Percentiles rank a stretch among this genome's conserved stretches.
These are phyloP conservation scores for Xanthoconium separans DNA, from an alignment of 1,284 basidiomycete species.

Conservation along the genomic window DNA sequence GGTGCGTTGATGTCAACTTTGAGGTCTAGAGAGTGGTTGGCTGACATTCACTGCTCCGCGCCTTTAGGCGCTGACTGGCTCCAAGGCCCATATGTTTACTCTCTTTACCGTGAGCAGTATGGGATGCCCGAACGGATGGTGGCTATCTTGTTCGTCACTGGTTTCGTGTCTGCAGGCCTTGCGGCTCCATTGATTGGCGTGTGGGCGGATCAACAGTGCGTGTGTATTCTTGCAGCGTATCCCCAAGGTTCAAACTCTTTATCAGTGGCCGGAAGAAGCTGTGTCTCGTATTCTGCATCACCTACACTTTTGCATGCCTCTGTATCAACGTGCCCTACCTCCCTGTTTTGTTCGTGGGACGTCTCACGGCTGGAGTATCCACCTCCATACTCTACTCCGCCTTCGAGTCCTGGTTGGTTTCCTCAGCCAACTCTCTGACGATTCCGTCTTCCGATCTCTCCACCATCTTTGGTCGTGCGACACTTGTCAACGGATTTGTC, in stretches of 20 bases:
- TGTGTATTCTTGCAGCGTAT: constrained; percentile 5
- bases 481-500: constrained; percentile 68
- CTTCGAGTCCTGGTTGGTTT: constrained; percentile 75
- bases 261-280: constrained; percentile 59
- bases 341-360: constrained; percentile 58
- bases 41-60: constrained; percentile 2
- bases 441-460: constrained; percentile 60
- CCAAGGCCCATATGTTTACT: constrained; percentile 76
- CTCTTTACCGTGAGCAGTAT: constrained; percentile 70
- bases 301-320: constrained; percentile 57
- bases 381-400: constrained; percentile 74
- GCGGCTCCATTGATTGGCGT: constrained; percentile 68
- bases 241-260: not conserved
- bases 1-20: constrained; percentile 38
- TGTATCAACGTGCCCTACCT: constrained; percentile 56
- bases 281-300: constrained; percentile 66
- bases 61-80: constrained; percentile 69
- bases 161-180: constrained; percentile 67
- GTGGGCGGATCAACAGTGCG: constrained; percentile 75
- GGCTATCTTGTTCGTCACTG: constrained; percentile 68
- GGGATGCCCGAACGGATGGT: constrained; percentile 60
- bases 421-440: constrained; percentile 49
- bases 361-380: constrained; percentile 65
- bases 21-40: not conserved
- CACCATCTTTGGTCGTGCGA: constrained; percentile 69